Base-by-base conservation (phyloP, 495 filamentous ascomycete species). In the Penicillium fimorum region DNA sequence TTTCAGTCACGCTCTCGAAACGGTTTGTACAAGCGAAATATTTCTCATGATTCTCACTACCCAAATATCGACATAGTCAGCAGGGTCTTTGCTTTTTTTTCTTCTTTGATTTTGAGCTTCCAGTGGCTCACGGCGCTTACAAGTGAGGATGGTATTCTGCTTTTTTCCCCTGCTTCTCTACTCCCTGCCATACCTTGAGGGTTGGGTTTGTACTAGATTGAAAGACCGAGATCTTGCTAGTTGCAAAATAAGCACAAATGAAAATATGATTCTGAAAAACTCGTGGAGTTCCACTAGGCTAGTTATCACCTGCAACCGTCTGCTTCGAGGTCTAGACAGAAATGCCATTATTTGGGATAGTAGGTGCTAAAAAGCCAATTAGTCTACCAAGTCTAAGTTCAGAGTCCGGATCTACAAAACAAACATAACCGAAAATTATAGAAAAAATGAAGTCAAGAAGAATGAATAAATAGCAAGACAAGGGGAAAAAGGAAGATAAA, bases 161-260 rank as follows among this genome's bases (percentile, higher is more conserved):
- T 62, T 59, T 18, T 35, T 32, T 22, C 20, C 10, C 35, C 22
- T 29, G 25, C 35, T 47, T 55, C 17, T 53, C 18, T 43, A 40
- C 32, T 37, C 27, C 30, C 46, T 43, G 51, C 47, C 55, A 45
- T 33, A 46, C 49, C 30, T 60, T 20, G n/a, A 10, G n/a, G 38
- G 22, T 15, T 52, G 50, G 50, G 10, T 55, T 50, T 61, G 56
- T 56, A 60, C 55, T 61, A 64, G 63, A 63, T 56, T 59, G 55
- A 55, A 64, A 55, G 47, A 47, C 47, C 48, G 52, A 45, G 52
- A 45, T 46, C 44, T 38, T 53, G 30, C 41, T 60, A 45, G 44
- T 38, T 56, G 22, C 43, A 43, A 11, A 17, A 56, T 30, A 58
- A 60, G 52, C 30, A 58, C 44, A 22, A 66, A 56, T 49, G 13